Percentiles rank a stretch among this genome's conserved stretches.
Conservation (phyloP, 208 protist genomes). For the Leishmania major region DNA sequence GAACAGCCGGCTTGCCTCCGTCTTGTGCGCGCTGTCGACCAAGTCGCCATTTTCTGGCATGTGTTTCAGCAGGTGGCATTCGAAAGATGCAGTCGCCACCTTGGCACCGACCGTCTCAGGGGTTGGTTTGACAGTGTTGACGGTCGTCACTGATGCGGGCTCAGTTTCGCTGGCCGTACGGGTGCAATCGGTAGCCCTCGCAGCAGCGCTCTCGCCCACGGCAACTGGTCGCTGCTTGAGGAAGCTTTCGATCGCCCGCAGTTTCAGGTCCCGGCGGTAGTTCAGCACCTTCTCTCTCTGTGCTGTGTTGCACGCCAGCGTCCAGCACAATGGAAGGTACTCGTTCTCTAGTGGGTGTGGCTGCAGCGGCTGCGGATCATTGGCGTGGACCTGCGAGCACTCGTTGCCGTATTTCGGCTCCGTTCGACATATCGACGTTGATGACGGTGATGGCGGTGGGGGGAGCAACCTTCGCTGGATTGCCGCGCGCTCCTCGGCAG, state of each 20-base stretch:
- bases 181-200: not conserved
- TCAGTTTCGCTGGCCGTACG: not conserved
- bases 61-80: too few relatives aligned
- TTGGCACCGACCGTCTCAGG: not conserved
- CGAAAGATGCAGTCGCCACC: not conserved
- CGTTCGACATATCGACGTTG: not conserved
- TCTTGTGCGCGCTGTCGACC: not conserved
- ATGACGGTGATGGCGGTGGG: not conserved
- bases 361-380: not conserved
- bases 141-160: not conserved
- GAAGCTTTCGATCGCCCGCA: conserved; percentile 1
- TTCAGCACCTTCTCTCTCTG: conserved; percentile 8
- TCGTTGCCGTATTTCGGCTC: not conserved
- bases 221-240: not conserved
- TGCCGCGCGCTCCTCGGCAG: not conserved
- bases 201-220: too few relatives aligned
- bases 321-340: conserved; percentile 18
- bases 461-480: conserved; percentile 7
- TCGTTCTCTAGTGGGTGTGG: conserved; percentile 13
- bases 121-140: not conserved
- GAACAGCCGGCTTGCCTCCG: not conserved
- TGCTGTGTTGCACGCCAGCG: conserved; percentile 1
- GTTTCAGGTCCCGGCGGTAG: conserved; percentile 17
- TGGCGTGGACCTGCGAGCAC: not conserved
- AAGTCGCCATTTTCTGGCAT: not conserved